Evolutionary conservation across 805 yeast species (phyloP).

Genomic region (Hanseniaspora hatyaiensis): DNA sequence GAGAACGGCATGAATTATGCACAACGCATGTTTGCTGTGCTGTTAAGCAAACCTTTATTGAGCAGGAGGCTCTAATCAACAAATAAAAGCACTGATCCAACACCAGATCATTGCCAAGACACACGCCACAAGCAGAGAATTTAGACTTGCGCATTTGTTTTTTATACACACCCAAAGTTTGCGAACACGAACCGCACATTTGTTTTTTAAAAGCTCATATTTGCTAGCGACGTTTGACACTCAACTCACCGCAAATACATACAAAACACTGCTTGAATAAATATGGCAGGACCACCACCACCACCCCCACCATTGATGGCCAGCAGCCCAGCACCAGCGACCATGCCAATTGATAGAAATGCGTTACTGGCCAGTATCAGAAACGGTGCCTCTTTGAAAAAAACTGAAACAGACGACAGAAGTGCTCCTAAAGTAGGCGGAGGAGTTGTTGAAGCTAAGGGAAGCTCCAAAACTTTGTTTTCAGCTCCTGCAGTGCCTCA

Average conservation of each 20-base stretch:
- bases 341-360: conserved; percentile 31
- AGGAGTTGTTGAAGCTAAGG: conserved; percentile 20
- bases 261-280: conserved; percentile 23
- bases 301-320: conserved; percentile 29
- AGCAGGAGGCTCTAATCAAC: too few relatives aligned
- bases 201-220: too few relatives aligned
- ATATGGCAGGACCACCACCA: conserved; percentile 47
- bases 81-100: too few relatives aligned
- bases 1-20: too few relatives aligned
- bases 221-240: too few relatives aligned
- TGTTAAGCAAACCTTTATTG: too few relatives aligned
- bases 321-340: conserved; percentile 27
- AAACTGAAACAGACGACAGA: conserved; percentile 56
- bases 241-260: background rate
- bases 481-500: conserved; percentile 25
- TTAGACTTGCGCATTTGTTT: too few relatives aligned
- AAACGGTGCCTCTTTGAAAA: conserved; percentile 51
- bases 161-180: too few relatives aligned
- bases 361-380: conserved; percentile 73
- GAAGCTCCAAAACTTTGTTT: conserved; percentile 9
- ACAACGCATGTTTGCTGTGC: too few relatives aligned
- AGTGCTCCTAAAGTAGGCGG: conserved; percentile 46
- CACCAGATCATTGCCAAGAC: too few relatives aligned
- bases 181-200: too few relatives aligned
- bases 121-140: too few relatives aligned